Evolutionary conservation across 305 asterid species (phyloP).

Genomic region (Fraxinus velutina): DNA sequence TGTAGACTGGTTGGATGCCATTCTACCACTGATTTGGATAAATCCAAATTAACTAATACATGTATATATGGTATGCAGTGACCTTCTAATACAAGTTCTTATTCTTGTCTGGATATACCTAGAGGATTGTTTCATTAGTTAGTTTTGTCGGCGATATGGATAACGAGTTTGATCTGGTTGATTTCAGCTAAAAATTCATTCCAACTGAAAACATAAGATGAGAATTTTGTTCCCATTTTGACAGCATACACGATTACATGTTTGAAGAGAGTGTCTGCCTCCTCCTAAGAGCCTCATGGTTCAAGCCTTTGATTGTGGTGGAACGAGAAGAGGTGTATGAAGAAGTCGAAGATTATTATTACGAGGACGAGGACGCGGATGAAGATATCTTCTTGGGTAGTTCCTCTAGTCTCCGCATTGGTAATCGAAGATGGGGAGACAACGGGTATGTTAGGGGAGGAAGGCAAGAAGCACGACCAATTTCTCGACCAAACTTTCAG

Average conservation of each 20-base stretch:
- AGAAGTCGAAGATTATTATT: slow-evolving; percentile 39
- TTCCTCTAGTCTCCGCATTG: slow-evolving; percentile 52
- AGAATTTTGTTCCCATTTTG: slow-evolving; percentile 12
- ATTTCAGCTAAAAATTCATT: neutral
- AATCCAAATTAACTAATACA: neutral
- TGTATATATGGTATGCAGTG: neutral
- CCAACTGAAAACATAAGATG: neutral
- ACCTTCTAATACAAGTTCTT: neutral
- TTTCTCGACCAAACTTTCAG: slow-evolving; percentile 23
- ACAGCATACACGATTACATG: slow-evolving; percentile 75
- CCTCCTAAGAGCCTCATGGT: slow-evolving; percentile 84
- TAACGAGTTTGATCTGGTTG: neutral
- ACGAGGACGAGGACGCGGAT: slow-evolving; percentile 36
- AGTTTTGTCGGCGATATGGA: neutral
- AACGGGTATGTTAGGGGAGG: slow-evolving; percentile 74
- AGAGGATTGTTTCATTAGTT: neutral
- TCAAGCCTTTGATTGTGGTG: slow-evolving; percentile 56
- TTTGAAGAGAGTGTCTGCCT: slow-evolving; percentile 90
- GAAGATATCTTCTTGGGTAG: slow-evolving; percentile 46
- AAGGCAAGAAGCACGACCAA: slow-evolving; percentile 75
- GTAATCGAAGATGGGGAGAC: slow-evolving; percentile 79
- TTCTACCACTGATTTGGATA: neutral
- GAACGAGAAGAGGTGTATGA: slow-evolving; percentile 48
- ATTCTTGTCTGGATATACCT: neutral
- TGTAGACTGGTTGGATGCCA: neutral